Evolutionary conservation across 139 green algal genomes (phyloP).

Genomic region (Micractinium conductrix): DNA sequence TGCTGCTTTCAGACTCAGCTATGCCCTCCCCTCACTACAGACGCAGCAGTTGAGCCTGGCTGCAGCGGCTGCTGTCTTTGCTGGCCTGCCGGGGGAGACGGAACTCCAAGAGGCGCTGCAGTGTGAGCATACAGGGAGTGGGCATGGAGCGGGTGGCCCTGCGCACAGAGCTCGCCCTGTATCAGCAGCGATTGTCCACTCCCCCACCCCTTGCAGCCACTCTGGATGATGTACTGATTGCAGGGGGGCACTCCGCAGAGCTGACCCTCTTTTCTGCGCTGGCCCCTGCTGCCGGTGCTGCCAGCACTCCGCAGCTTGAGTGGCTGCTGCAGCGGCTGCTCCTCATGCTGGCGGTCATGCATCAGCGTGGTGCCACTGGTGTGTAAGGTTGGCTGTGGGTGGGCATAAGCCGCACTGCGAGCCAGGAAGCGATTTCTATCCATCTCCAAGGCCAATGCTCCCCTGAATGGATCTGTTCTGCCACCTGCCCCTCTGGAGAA

Average conservation of each 20-base stretch:
- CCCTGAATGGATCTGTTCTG: too few relatives aligned
- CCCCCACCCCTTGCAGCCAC: not conserved
- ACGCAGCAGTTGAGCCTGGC: not conserved
- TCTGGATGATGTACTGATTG: not conserved
- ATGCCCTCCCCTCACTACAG: too few relatives aligned
- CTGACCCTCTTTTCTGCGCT: not conserved
- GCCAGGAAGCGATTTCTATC: too few relatives aligned
- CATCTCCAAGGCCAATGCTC: too few relatives aligned
- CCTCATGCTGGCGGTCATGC: not conserved
- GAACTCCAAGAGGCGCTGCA: not conserved
- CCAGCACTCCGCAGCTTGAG: not conserved
- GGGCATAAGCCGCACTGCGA: too few relatives aligned
- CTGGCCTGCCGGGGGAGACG: not conserved
- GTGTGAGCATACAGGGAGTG: not conserved
- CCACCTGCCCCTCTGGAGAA: too few relatives aligned
- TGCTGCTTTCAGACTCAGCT: too few relatives aligned
- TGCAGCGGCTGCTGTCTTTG: not conserved
- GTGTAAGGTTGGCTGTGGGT: not conserved
- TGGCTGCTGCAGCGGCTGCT: conserved; percentile 4
- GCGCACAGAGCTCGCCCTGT: too few relatives aligned
- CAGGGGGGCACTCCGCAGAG: not conserved
- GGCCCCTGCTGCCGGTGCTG: not conserved
- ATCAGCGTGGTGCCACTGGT: not conserved
- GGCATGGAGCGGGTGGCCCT: too few relatives aligned
- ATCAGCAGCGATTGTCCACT: too few relatives aligned